Conservation (phyloP, 2,329 filamentous ascomycete genomes). For the Pseudopithomyces chartarum region DNA sequence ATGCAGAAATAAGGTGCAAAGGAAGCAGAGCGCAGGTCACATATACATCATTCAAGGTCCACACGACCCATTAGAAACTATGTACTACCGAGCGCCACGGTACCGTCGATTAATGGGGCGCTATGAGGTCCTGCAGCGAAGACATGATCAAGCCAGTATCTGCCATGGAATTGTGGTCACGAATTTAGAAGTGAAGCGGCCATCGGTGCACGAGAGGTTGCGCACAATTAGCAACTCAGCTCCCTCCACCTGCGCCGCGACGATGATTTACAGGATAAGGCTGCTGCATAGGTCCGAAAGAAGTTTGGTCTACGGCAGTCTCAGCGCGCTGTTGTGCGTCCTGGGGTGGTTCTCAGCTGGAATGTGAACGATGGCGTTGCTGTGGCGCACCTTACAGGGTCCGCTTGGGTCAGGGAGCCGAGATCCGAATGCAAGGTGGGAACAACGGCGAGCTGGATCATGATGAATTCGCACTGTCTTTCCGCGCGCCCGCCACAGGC, state of each 20-base stretch:
- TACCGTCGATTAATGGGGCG: conserved; percentile 3
- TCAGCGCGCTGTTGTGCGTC: conserved; percentile 23
- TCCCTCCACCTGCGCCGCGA: conserved; percentile 35
- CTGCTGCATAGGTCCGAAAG: conserved; percentile 32
- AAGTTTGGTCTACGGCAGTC: conserved; percentile 17
- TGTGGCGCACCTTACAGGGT: conserved; percentile 28
- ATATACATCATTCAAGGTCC: conserved; percentile 23
- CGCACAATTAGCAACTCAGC: conserved; percentile 39
- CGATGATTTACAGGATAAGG: conserved; percentile 38
- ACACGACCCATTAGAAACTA: conserved; percentile 16
- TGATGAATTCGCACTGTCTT: conserved; percentile 2
- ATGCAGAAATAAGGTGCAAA: conserved; percentile 14
- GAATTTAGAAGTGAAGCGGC: conserved; percentile 21
- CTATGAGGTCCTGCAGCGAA: conserved; percentile 15
- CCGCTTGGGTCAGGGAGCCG: conserved; percentile 22
- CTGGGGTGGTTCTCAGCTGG: conserved; percentile 38
- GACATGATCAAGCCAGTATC: conserved; percentile 22
- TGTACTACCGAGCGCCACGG: conserved; percentile 13
- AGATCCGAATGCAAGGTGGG: conserved; percentile 17
- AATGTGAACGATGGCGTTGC: conserved; percentile 35
- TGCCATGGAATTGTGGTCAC: conserved; percentile 3
- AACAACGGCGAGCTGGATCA: conserved; percentile 17
- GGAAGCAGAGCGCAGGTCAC: conserved; percentile 26
- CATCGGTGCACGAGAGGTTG: conserved; percentile 30
- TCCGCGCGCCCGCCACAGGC: conserved; percentile 9